Evolutionary conservation across 768 basidiomycete species (phyloP).

Genomic region (Hypholoma fasciculare): DNA sequence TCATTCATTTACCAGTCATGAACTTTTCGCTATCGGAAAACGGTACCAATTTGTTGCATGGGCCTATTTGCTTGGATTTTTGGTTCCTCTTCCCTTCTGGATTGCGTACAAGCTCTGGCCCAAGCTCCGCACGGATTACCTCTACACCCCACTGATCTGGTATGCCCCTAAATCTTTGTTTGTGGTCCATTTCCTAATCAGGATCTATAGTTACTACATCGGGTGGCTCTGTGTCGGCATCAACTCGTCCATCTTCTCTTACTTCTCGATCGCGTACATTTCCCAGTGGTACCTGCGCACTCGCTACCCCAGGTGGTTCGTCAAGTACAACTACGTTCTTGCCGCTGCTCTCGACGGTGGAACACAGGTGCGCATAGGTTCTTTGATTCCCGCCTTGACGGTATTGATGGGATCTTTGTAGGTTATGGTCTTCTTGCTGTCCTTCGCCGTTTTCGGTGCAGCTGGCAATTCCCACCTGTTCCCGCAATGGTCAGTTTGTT

Average conservation of each 20-base stretch:
- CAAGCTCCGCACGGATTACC: conserved; percentile 42
- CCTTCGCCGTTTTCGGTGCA: conserved; percentile 53
- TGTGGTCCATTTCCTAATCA: neutral
- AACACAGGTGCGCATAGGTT: conserved; percentile 24
- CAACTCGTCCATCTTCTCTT: conserved; percentile 41
- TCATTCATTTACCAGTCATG: conserved; percentile 26
- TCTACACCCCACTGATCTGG: conserved; percentile 49
- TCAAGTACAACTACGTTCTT: conserved; percentile 41
- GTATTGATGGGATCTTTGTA: conserved; percentile 23
- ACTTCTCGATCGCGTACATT: conserved; percentile 41
- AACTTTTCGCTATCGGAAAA: conserved; percentile 42
- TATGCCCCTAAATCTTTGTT: conserved; percentile 15
- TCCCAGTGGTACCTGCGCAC: conserved; percentile 51
- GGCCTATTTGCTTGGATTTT: conserved; percentile 47
- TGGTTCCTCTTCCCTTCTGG: conserved; percentile 57
- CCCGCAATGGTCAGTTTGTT: conserved; percentile 40
- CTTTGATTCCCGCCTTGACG: neutral
- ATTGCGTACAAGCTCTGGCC: conserved; percentile 44
- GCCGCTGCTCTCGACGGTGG: conserved; percentile 38
- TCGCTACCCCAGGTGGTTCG: conserved; percentile 47
- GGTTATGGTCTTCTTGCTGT: conserved; percentile 57
- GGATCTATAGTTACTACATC: conserved; percentile 39
- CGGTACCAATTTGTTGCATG: conserved; percentile 51
- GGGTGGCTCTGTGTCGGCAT: conserved; percentile 52
- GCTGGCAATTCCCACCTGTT: conserved; percentile 48